Conservation (phyloP, 2,329 filamentous ascomycete genomes). For the Penicillium capsulatum region DNA sequence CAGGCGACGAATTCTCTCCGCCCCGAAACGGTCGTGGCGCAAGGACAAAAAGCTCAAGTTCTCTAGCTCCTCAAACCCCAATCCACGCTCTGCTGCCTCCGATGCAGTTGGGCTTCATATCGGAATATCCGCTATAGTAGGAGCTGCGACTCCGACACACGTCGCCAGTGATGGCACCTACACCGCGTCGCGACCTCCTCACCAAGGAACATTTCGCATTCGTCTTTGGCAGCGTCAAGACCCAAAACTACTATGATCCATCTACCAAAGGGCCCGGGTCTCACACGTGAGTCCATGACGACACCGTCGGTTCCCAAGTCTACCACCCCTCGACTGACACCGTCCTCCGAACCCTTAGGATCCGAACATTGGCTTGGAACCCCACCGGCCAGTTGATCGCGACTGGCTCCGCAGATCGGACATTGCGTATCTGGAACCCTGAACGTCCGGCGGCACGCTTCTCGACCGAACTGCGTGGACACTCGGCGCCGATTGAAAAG, state of each 20-base stretch:
- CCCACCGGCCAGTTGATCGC: slow-evolving; percentile 78
- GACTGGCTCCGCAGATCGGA: slow-evolving; percentile 82
- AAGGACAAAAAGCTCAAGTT: neutral
- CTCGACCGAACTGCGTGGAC: slow-evolving; percentile 48
- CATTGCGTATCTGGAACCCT: slow-evolving; percentile 85
- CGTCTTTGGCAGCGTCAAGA: slow-evolving; percentile 65
- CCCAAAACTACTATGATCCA: slow-evolving; percentile 66
- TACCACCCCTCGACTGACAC: slow-evolving; percentile 9
- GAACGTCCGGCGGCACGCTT: slow-evolving; percentile 46
- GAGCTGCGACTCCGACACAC: slow-evolving; percentile 12
- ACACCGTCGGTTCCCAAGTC: neutral
- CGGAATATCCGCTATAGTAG: slow-evolving; percentile 13
- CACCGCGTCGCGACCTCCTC: slow-evolving; percentile 40
- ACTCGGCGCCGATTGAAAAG: slow-evolving; percentile 46
- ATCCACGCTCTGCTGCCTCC: neutral
- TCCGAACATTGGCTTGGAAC: slow-evolving; percentile 84
- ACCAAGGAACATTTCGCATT: slow-evolving; percentile 65
- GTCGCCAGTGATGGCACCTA: slow-evolving; percentile 32
- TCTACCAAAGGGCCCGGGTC: slow-evolving; percentile 52
- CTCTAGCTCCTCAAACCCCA: too few relatives aligned
- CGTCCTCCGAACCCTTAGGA: slow-evolving; percentile 42
- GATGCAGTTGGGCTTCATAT: slow-evolving; percentile 13
- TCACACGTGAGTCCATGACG: slow-evolving; percentile 50
- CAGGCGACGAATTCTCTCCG: slow-evolving; percentile 6
- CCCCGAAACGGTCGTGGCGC: slow-evolving; percentile 2